Conservation (phyloP, 2,329 filamentous ascomycete genomes). For the Endothia cerciana region DNA sequence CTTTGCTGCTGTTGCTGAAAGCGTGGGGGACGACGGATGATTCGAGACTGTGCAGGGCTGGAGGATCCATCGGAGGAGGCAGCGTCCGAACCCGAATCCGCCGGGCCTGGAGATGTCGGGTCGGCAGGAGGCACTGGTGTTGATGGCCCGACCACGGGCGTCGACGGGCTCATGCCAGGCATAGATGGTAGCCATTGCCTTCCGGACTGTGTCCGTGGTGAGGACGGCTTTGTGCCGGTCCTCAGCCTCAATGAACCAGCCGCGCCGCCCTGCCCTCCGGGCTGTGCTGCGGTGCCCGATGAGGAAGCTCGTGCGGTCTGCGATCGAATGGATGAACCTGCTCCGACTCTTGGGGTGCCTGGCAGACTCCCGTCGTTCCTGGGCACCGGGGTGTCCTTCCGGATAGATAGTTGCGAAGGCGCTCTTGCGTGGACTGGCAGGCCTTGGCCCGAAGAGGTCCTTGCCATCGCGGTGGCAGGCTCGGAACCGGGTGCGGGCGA, state of each 20-base stretch:
- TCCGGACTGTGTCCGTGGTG: constrained; percentile 35
- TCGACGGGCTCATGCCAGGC: constrained; percentile 40
- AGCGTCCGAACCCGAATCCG: constrained; percentile 38
- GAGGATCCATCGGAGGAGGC: constrained; percentile 40
- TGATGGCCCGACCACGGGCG: constrained; percentile 30
- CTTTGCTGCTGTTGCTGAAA: constrained; percentile 42
- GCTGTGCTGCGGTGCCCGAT: constrained; percentile 45
- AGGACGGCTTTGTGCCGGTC: constrained; percentile 35
- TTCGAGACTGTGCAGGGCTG: constrained; percentile 60
- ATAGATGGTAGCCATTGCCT: constrained; percentile 51
- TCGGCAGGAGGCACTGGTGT: constrained; percentile 35
- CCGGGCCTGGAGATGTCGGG: constrained; percentile 47
- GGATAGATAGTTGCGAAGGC: constrained; percentile 60
- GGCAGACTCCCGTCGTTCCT: constrained; percentile 51
- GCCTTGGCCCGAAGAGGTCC: constrained; percentile 47
- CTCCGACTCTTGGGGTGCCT: constrained; percentile 47
- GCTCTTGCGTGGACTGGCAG: constrained; percentile 45
- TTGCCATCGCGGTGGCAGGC: constrained; percentile 49
- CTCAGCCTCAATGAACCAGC: constrained; percentile 27
- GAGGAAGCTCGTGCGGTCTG: constrained; percentile 54
- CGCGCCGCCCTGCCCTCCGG: constrained; percentile 20
- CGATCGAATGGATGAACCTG: constrained; percentile 42
- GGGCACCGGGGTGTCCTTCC: constrained; percentile 59
- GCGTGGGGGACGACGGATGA: constrained; percentile 62
- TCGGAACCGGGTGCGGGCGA: constrained; percentile 61